phyloP scores from a whole-genome alignment of 1,284 basidiomycete species.

The Ustilago loliicola region DNA sequence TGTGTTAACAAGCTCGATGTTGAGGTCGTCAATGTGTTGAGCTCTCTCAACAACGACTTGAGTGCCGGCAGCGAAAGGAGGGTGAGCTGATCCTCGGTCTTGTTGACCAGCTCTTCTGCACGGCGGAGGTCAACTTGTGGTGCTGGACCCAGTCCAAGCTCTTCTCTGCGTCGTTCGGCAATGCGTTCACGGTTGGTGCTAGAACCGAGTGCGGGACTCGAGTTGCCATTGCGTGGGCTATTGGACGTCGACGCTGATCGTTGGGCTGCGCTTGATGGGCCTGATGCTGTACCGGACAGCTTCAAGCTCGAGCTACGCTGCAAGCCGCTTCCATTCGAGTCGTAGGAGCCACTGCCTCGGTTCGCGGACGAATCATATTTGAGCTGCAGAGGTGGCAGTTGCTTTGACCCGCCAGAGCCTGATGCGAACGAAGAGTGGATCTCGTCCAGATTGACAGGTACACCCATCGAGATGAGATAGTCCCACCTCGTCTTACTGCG shows the following conservation, averaged over 20 bases:
- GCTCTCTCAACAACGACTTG: slow-evolving; percentile 55
- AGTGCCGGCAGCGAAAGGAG: slow-evolving; percentile 64
- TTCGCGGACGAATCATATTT: slow-evolving; percentile 41
- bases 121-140: slow-evolving; percentile 53
- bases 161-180: slow-evolving; percentile 56
- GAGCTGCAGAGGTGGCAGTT: slow-evolving; percentile 61
- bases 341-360: slow-evolving; percentile 7
- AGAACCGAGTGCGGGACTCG: slow-evolving; percentile 41
- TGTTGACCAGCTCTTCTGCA: slow-evolving; percentile 52
- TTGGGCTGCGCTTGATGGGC: slow-evolving; percentile 20
- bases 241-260: slow-evolving; percentile 40
- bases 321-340: slow-evolving; percentile 9
- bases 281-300: slow-evolving; percentile 6
- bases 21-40: slow-evolving; percentile 55
- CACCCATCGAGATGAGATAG: slow-evolving; percentile 65
- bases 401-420: slow-evolving; percentile 18
- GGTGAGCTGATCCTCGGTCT: slow-evolving; percentile 62
- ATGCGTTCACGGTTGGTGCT: slow-evolving; percentile 47
- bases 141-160: slow-evolving; percentile 55
- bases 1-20: slow-evolving; percentile 64
- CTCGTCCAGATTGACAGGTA: slow-evolving; percentile 68
- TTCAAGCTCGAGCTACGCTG: slow-evolving; percentile 41
- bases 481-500: slow-evolving; percentile 63
- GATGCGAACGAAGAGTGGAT: slow-evolving; percentile 50
- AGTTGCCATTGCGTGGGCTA: slow-evolving; percentile 45